Conservation (phyloP, 2,329 filamentous ascomycete genomes). For the Aspergillus carbonarius region DNA sequence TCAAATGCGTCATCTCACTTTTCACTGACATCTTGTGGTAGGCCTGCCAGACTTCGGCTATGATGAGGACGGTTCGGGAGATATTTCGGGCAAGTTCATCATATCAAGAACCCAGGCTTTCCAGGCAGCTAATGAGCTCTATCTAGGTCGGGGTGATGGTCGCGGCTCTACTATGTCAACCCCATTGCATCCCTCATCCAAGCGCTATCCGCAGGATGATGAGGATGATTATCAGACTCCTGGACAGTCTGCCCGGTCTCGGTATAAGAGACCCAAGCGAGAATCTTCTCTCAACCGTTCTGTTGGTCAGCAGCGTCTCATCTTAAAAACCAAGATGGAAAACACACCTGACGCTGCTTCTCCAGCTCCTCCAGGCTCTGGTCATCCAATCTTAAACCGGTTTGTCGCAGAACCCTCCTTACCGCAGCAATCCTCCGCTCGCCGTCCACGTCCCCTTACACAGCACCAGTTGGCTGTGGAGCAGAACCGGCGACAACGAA, state of each 20-base stretch:
- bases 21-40: constrained; percentile 4
- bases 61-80: constrained; percentile 36
- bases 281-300: constrained; percentile 39
- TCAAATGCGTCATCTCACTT: neutral
- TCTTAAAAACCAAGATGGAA: constrained; percentile 47
- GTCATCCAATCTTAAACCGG: constrained; percentile 44
- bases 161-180: constrained; percentile 36
- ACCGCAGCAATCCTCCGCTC: constrained; percentile 30
- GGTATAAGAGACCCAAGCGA: constrained; percentile 41
- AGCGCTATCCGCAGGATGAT: constrained; percentile 31
- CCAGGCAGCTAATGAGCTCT: neutral
- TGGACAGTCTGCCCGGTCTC: constrained; percentile 36
- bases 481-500: constrained; percentile 48
- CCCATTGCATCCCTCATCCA: constrained; percentile 38
- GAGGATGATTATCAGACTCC: constrained; percentile 44
- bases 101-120: neutral
- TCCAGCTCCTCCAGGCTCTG: constrained; percentile 44
- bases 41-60: constrained; percentile 26
- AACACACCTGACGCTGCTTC: constrained; percentile 43
- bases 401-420: constrained; percentile 38
- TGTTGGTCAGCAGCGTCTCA: constrained; percentile 40
- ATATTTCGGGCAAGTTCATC: constrained; percentile 22
- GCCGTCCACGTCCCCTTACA: constrained; percentile 49
- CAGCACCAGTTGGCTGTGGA: constrained; percentile 52
- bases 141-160: constrained; percentile 22